Conservation (phyloP, 257 asterid species). For the Solanum arcanum region DNA sequence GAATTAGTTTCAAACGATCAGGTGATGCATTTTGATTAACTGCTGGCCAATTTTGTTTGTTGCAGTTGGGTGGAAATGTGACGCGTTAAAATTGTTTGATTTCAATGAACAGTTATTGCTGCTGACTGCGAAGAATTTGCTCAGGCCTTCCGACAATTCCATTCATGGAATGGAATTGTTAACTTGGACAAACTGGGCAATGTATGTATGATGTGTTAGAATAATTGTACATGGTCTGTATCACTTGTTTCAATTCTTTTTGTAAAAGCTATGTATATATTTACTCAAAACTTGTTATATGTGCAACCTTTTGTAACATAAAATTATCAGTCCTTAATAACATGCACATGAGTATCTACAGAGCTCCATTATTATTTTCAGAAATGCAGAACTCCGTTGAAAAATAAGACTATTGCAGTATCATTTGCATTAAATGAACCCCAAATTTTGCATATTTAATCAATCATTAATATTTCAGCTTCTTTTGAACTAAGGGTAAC, state of each 20-base stretch:
- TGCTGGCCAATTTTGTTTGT: neutral
- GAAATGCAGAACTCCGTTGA: neutral
- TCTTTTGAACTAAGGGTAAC: too few species aligned
- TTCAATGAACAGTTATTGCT: neutral
- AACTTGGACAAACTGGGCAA: neutral
- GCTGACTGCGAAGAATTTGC: neutral
- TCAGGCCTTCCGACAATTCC: neutral
- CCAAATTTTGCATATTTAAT: neutral
- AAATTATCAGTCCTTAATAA: neutral
- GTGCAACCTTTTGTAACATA: neutral
- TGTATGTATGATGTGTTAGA: neutral
- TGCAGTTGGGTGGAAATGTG: neutral
- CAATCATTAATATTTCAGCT: too few species aligned
- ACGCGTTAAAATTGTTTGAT: neutral
- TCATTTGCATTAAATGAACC: neutral
- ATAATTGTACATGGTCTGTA: neutral
- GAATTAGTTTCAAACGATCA: neutral
- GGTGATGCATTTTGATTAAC: neutral
- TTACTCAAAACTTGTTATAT: neutral
- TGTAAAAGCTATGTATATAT: neutral
- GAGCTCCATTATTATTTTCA: neutral
- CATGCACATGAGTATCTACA: neutral
- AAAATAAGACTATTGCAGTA: neutral
- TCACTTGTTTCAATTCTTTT: neutral
- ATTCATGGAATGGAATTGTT: neutral